These are phyloP conservation scores for Hymenochaete sp. DNA, from an alignment of 1,284 basidiomycete species.

Conservation along the genomic window DNA sequence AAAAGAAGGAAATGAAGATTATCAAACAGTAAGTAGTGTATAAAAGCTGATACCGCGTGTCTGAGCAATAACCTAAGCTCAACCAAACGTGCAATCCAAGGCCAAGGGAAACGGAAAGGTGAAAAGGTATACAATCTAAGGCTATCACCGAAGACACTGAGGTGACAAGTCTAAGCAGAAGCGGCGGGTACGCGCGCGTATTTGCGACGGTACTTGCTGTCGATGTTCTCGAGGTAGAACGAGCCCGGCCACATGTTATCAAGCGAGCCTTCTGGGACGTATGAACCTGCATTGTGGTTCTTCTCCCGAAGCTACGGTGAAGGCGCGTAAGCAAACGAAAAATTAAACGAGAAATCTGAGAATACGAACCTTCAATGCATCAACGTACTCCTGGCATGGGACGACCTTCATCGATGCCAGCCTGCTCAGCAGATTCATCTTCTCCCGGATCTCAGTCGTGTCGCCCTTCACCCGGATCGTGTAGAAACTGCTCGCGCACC, in stretches of 20 bases:
- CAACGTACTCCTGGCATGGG: constrained; percentile 80
- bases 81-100: no score
- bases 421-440: constrained; percentile 72
- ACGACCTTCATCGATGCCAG: constrained; percentile 86
- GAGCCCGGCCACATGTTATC: constrained; percentile 92
- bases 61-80: no score
- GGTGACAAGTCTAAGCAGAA: no score
- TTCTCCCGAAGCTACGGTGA: constrained; percentile 75
- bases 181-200: constrained; percentile 39
- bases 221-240: constrained; percentile 91
- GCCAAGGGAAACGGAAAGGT: no score
- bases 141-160: no score
- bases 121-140: no score
- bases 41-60: no score
- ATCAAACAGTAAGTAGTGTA: no score
- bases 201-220: constrained; percentile 88
- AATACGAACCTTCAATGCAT: constrained; percentile 58
- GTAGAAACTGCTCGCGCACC: constrained; percentile 90
- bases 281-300: constrained; percentile 90
- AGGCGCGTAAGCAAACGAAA: background rate
- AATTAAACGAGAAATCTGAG: background rate
- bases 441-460: constrained; percentile 69
- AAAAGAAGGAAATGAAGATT: no score
- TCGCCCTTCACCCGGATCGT: constrained; percentile 80
- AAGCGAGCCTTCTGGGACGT: constrained; percentile 77